phyloP scores from a whole-genome alignment of 2,329 filamentous ascomycete species.

The Calonectria ilicicola region DNA sequence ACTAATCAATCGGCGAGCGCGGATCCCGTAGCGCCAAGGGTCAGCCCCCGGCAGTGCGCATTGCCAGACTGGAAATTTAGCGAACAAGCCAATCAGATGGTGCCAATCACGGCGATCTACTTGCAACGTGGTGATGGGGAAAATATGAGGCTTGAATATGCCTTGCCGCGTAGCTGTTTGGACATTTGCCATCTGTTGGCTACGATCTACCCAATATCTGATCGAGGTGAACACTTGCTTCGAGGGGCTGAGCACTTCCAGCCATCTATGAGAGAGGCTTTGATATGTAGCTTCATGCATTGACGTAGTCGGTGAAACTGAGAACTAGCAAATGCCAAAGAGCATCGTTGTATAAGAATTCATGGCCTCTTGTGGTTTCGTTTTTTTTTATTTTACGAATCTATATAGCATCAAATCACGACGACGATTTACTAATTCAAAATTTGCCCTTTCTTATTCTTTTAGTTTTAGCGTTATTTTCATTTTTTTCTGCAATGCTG shows the following conservation, averaged over 20 bases:
- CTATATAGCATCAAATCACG: background rate
- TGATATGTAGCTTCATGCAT: background rate
- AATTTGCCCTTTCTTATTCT: background rate
- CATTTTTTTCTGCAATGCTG: background rate
- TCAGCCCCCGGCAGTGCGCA: background rate
- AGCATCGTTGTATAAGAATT: background rate
- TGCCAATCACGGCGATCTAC: background rate
- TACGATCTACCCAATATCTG: background rate
- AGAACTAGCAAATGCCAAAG: background rate
- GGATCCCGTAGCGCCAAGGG: background rate
- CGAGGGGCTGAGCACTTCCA: background rate
- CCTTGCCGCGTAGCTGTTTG: background rate
- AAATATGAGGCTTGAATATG: background rate
- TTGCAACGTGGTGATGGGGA: background rate
- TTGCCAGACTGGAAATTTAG: background rate
- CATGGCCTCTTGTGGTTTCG: background rate
- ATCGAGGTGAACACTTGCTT: background rate
- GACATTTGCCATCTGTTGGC: background rate
- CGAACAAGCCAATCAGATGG: background rate
- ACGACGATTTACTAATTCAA: background rate
- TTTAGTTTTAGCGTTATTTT: background rate
- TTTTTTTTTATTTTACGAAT: background rate
- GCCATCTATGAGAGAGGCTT: background rate
- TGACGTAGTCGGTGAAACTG: background rate
- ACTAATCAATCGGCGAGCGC: background rate